Percentiles rank a stretch among this genome's conserved stretches.
phyloP scores from a whole-genome alignment of 139 green algal genomes.

The Micromonas commoda region DNA sequence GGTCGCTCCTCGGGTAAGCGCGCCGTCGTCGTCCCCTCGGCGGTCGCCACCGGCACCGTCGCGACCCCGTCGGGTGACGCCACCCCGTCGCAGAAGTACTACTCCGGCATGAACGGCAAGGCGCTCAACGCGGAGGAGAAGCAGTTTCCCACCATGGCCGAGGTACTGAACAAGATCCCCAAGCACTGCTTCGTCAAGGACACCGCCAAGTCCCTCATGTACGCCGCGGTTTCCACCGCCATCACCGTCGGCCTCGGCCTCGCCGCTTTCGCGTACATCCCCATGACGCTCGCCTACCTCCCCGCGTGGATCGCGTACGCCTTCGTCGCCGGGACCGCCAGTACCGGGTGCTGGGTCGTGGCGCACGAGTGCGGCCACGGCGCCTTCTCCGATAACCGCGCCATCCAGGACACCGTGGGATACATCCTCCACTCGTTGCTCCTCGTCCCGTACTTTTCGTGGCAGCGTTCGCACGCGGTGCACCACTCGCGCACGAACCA shows the following conservation, averaged over 20 bases:
- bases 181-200: slow-evolving; percentile 36
- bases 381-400: slow-evolving; percentile 40
- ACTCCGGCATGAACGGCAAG: background rate
- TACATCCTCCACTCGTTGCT: slow-evolving; percentile 40
- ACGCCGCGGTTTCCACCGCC: slow-evolving; percentile 32
- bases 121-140: slow-evolving; percentile 15
- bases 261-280: slow-evolving; percentile 28
- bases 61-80: background rate
- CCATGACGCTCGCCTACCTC: slow-evolving; percentile 23
- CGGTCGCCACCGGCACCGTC: too few species aligned
- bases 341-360: slow-evolving; percentile 39
- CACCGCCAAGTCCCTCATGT: slow-evolving; percentile 32
- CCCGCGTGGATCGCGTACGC: slow-evolving; percentile 40
- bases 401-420: slow-evolving; percentile 37
- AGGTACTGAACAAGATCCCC: slow-evolving; percentile 34
- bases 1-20: too few species aligned
- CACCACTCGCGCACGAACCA: slow-evolving; percentile 44
- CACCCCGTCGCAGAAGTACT: background rate
- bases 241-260: slow-evolving; percentile 30
- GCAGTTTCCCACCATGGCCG: slow-evolving; percentile 23
- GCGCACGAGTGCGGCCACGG: slow-evolving; percentile 44
- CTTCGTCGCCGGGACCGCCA: slow-evolving; percentile 31
- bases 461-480: slow-evolving; percentile 40
- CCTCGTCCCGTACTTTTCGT: slow-evolving; percentile 43
- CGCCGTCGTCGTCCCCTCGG: too few species aligned